A percentile compares a stretch with the other conserved stretches of the same genome.
Evolutionary conservation across 495 filamentous ascomycete genomes (phyloP).

Genomic region (Lasiosphaeria miniovina): DNA sequence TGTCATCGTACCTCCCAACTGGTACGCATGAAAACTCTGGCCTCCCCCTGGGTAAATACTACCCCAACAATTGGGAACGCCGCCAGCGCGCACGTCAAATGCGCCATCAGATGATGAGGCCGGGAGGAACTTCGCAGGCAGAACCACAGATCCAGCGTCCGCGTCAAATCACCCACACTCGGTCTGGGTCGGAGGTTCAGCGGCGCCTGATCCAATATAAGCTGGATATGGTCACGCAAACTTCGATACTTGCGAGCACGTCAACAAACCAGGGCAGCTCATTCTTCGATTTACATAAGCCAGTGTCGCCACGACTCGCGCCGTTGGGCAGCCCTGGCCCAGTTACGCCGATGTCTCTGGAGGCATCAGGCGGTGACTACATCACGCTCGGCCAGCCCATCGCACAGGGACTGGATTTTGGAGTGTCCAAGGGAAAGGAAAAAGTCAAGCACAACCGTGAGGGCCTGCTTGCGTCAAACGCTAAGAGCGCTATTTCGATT

Average conservation of each 20-base stretch:
- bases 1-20: slow-evolving; percentile 43
- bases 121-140: slow-evolving; percentile 10
- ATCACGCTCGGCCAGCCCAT: slow-evolving; percentile 41
- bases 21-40: slow-evolving; percentile 32
- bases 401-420: neutral
- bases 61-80: slow-evolving; percentile 51
- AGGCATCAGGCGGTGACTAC: slow-evolving; percentile 50
- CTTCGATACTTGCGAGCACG: slow-evolving; percentile 39
- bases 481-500: too few species aligned
- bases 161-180: slow-evolving; percentile 23
- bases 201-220: slow-evolving; percentile 57
- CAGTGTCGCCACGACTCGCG: slow-evolving; percentile 60
- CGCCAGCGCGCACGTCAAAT: slow-evolving; percentile 13
- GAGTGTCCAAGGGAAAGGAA: neutral
- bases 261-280: neutral
- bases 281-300: slow-evolving; percentile 39
- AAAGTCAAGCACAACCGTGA: neutral
- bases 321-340: slow-evolving; percentile 74
- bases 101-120: neutral
- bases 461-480: too few species aligned
- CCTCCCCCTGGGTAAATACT: slow-evolving; percentile 54
- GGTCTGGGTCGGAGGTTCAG: slow-evolving; percentile 45
- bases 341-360: slow-evolving; percentile 72
- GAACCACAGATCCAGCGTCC: slow-evolving; percentile 31
- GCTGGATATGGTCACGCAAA: slow-evolving; percentile 57